These are phyloP conservation scores for Candida sanyaensis DNA, from an alignment of 1,139 yeast genomes.

Conservation along the genomic window DNA sequence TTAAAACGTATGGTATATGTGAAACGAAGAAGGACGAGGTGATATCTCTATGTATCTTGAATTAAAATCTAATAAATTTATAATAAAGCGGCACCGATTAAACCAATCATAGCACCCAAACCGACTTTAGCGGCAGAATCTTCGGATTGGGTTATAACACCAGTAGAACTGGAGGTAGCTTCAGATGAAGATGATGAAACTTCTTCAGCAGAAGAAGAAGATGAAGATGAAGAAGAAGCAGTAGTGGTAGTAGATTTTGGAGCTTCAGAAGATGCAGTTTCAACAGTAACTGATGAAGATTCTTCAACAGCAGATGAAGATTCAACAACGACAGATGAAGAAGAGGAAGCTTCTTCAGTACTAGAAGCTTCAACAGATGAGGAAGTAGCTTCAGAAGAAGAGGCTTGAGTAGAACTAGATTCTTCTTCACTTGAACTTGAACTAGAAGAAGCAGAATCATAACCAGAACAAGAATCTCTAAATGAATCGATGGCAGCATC, in stretches of 20 bases:
- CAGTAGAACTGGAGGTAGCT: conserved; percentile 14
- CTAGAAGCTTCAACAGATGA: conserved; percentile 21
- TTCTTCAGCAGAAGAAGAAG: conserved; percentile 10
- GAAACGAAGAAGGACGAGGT: too few species aligned
- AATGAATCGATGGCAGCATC: conserved; percentile 61
- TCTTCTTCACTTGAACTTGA: conserved; percentile 27
- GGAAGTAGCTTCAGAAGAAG: conserved; percentile 28
- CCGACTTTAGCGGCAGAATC: conserved; percentile 39
- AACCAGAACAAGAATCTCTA: conserved; percentile 51
- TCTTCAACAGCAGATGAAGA: conserved; percentile 5
- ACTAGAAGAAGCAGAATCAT: conserved; percentile 19
- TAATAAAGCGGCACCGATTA: conserved; percentile 51
- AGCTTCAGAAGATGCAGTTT: conserved; percentile 7
- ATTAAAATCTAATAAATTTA: conserved; percentile 17
- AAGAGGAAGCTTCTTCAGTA: conserved; percentile 16
- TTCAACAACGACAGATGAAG: conserved; percentile 8
- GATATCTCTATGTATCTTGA: too few species aligned
- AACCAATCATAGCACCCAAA: conserved; percentile 48
- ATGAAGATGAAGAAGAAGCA: too few species aligned
- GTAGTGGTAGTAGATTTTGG: conserved; percentile 1
- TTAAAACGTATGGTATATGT: too few species aligned
- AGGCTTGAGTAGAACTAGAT: conserved; percentile 30
- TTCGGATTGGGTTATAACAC: conserved; percentile 10
- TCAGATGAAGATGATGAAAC: conserved; percentile 15
- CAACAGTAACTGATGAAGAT: conserved; percentile 7